Percentiles rank a stretch among this genome's conserved stretches.
These are phyloP conservation scores for Pseudopithomyces chartarum DNA, from an alignment of 2,329 filamentous ascomycete species.

Conservation along the genomic window DNA sequence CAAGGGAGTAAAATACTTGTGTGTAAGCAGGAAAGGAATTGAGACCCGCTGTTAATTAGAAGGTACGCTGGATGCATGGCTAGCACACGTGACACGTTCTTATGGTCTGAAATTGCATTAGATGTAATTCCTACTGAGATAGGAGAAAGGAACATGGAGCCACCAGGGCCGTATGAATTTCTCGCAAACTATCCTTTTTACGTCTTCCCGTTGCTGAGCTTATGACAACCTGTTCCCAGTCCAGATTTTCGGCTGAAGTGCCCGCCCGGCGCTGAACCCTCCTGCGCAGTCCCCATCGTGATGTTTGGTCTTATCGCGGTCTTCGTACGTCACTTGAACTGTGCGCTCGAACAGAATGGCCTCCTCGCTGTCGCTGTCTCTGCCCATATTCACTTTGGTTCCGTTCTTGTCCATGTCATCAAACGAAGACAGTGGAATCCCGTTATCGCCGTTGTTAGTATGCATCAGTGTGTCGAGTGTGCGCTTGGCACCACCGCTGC, in stretches of 20 bases:
- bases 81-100: no score
- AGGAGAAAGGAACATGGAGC: no score
- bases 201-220: neutral
- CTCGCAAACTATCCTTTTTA: no score
- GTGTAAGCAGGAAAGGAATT: constrained; percentile 64
- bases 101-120: no score
- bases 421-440: neutral
- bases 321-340: neutral
- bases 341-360: neutral
- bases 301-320: neutral
- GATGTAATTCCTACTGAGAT: no score
- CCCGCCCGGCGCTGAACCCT: neutral
- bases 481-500: neutral
- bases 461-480: neutral
- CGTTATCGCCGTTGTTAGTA: neutral
- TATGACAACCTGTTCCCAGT: neutral
- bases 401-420: neutral
- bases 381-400: neutral
- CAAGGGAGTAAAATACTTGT: constrained; percentile 97
- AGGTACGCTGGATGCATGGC: no score
- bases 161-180: no score
- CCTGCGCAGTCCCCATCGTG: neutral
- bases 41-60: constrained; percentile 43
- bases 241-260: neutral
- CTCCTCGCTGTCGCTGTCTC: neutral